phyloP scores from a whole-genome alignment of 2,329 filamentous ascomycete species.

The Eurotiales sp. region DNA sequence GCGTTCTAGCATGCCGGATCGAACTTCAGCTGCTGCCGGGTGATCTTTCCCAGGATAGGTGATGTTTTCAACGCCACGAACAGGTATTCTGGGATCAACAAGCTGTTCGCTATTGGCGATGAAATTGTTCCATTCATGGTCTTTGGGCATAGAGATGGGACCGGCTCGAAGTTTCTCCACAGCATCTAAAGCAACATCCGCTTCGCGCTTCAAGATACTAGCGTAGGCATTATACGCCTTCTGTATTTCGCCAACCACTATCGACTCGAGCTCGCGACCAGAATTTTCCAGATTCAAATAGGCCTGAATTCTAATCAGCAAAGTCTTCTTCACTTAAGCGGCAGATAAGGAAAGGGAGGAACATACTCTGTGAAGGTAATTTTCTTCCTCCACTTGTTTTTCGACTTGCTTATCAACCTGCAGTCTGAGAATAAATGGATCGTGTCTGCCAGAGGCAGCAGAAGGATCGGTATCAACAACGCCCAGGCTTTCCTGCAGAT shows the following conservation, averaged over 20 bases:
- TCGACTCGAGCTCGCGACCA: slow-evolving; percentile 89
- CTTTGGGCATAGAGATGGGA: slow-evolving; percentile 88
- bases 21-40: slow-evolving; percentile 75
- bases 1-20: slow-evolving; percentile 86
- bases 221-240: slow-evolving; percentile 96
- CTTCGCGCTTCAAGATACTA: slow-evolving; percentile 85
- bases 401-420: slow-evolving; percentile 87
- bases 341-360: no score
- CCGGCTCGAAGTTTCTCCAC: slow-evolving; percentile 79
- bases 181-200: slow-evolving; percentile 72
- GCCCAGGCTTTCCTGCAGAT: slow-evolving; percentile 76
- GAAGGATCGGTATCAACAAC: slow-evolving; percentile 75
- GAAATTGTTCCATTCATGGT: slow-evolving; percentile 84
- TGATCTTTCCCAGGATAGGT: slow-evolving; percentile 89
- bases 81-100: slow-evolving; percentile 75
- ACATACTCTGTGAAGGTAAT: slow-evolving; percentile 85
- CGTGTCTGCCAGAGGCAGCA: slow-evolving; percentile 75
- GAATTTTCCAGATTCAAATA: slow-evolving; percentile 93
- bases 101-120: slow-evolving; percentile 78
- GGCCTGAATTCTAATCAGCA: slow-evolving; percentile 55
- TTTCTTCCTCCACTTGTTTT: slow-evolving; percentile 92
- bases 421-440: slow-evolving; percentile 83
- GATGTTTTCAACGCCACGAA: slow-evolving; percentile 76
- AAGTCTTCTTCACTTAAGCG: no score
- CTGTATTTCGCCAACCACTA: slow-evolving; percentile 95